Evolutionary conservation across 1,284 basidiomycete genomes (phyloP).

Genomic region (Ceratobasidium sp.): DNA sequence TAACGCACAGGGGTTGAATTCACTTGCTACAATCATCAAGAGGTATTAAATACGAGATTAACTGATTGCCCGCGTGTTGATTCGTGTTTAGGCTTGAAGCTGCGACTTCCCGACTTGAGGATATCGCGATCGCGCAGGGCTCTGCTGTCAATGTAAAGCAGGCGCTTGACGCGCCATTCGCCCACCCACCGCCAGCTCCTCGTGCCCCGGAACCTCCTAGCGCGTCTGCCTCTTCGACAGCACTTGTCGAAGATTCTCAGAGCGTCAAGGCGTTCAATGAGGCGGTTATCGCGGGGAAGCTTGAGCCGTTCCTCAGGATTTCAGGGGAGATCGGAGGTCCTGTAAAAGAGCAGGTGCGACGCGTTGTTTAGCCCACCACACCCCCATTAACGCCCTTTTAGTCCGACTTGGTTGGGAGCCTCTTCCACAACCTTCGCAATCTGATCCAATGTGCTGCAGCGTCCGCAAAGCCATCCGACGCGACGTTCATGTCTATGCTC

Average conservation of each 20-base stretch:
- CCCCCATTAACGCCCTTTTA: constrained; percentile 49
- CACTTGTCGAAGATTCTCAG: constrained; percentile 58
- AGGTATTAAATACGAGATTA: constrained; percentile 59
- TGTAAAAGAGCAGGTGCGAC: constrained; percentile 77
- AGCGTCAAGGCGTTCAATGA: constrained; percentile 78
- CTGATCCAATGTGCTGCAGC: constrained; percentile 71
- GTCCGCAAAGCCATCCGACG: constrained; percentile 80
- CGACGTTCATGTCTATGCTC: constrained; percentile 66
- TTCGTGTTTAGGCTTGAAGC: constrained; percentile 73
- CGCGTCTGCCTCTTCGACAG: constrained; percentile 52
- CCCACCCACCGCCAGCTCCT: constrained; percentile 47
- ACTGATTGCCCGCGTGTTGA: neutral
- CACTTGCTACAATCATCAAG: constrained; percentile 79
- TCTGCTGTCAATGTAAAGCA: constrained; percentile 48
- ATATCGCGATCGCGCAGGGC: constrained; percentile 68
- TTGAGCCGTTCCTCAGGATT: constrained; percentile 75
- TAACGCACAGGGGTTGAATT: constrained; percentile 60
- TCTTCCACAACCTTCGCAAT: constrained; percentile 71
- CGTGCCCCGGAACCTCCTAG: constrained; percentile 48
- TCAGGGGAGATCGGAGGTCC: constrained; percentile 76
- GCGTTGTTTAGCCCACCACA: neutral
- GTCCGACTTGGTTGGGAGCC: constrained; percentile 71
- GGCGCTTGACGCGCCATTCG: constrained; percentile 42
- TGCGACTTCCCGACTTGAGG: constrained; percentile 92
- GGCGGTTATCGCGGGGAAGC: constrained; percentile 68